Evolutionary conservation across 108 stramenopile genomes (phyloP), one percentile per base, ranked within the genome.

Genomic region (Nannochloropsis gaditana): DNA sequence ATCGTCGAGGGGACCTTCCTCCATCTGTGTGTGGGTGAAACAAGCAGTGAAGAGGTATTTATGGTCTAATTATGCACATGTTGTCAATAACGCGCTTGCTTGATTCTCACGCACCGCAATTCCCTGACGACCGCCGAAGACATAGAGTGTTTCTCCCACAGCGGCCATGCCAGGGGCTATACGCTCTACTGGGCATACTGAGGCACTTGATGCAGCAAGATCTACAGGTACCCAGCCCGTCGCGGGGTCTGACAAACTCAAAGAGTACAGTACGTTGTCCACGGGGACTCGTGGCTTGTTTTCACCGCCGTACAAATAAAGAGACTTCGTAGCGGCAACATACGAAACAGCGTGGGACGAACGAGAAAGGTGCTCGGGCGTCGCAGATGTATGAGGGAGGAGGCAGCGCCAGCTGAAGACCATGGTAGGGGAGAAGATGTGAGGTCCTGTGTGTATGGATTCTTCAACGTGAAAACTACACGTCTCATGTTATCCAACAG

Each of bases 291-390:
- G 59, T 15, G 59, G 59, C 59, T 73, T 15, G 59, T 73, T 73
- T n/a, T 73, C 59, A n/a, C 59, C 59, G 59, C 59, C 59, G n/a
- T 73, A 73, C 4, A 73, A n/a, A n/a, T 73, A 73, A 73, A 73
- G 4, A n/a, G 59, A n/a, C 1, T 73, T 73, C 2, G 59, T 73
- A n/a, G 59, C 59, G 19, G 59, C 59, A 15, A 73, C 59, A 8
- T 73, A 73, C 19, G 59, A 73, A 3, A 73, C 8, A 6, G 59
- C 59, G 59, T 73, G 59, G 3, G 59, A 73, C 59, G 59, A 73
- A 73, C 59, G 59, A n/a, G 59, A n/a, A n/a, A 73, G 59, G 59
- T 73, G 59, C 6, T n/a, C 6, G 59, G 59, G 59, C 15, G 59
- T 73, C 19, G 59, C n/a, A n/a, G 59, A 15, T n/a, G 59, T 73